Evolutionary conservation across 768 basidiomycete species (phyloP).

Genomic region (Leucosporidium scottii): DNA sequence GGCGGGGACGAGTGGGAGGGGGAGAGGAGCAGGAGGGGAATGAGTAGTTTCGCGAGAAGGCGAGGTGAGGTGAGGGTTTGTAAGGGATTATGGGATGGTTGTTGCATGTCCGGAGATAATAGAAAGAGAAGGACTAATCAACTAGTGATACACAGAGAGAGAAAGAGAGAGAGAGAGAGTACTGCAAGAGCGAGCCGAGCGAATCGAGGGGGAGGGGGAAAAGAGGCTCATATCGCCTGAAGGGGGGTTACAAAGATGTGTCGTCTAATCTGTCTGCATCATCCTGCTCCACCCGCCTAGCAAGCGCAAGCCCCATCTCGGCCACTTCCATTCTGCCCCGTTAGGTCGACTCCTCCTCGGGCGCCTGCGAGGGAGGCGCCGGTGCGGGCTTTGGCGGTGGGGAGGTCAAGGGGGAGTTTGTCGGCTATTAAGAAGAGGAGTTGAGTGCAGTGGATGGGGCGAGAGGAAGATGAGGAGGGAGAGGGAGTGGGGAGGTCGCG

Average conservation of each 20-base stretch:
- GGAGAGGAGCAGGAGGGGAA: neutral
- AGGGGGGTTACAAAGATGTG: neutral
- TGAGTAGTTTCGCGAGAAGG: too few relatives aligned
- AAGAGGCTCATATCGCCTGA: neutral
- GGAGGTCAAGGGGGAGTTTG: slow-evolving; percentile 23
- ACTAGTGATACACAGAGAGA: neutral
- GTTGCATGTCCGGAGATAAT: neutral
- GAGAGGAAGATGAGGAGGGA: too few relatives aligned
- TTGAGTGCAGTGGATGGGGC: too few relatives aligned
- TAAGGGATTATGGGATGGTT: neutral
- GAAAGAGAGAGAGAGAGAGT: neutral
- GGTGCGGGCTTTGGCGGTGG: neutral
- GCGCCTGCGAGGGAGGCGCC: slow-evolving; percentile 12
- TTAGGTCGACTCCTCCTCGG: slow-evolving; percentile 23
- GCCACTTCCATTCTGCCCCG: neutral
- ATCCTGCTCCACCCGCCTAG: too few relatives aligned
- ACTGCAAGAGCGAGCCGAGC: neutral
- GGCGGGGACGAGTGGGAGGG: slow-evolving; percentile 5
- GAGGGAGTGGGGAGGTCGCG: too few relatives aligned
- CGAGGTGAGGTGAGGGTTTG: too few relatives aligned
- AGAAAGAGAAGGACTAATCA: too few relatives aligned
- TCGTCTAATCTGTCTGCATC: too few relatives aligned
- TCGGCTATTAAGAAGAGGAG: slow-evolving; percentile 7
- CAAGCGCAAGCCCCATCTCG: slow-evolving; percentile 20
- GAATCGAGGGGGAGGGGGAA: neutral